Base-by-base conservation (phyloP, 1,284 basidiomycete genomes). In the Cutaneotrichosporon dermatis region DNA sequence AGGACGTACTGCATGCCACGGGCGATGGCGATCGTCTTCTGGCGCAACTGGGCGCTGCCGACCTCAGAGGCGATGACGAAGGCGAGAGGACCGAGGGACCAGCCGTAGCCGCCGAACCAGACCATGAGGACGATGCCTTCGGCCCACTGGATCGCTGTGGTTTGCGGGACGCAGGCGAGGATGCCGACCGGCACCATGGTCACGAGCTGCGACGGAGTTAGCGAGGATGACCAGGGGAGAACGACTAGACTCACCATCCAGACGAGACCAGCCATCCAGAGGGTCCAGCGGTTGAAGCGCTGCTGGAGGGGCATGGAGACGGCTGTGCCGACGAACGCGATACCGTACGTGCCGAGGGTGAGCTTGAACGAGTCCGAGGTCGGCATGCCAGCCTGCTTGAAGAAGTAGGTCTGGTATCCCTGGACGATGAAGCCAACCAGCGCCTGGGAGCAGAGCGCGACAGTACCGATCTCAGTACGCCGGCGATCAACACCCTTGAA, bases 1-100 rank as follows among this genome's bases (percentile, higher is more conserved):
- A 48, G 15, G 11, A 80, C 64, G 62, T 79, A 77, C 73, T 80
- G 82, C 7, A 69, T 62, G 59, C 76, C 77, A 37, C 81, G 73
- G n/a, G 66, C 61, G 10, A 82, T 71, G 2, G 78, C 80, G 67
- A 82, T 76, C 3, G 81, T 78, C 69, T 82, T 82, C 49, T 75
- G 71, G 50, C 80, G 71, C 4, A 80, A 70, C 37, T 79, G 76
- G 10, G 76, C 78, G 54, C 78, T 78, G 0, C 71, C 66, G 33
- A 76, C 70, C 61, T 80, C 79, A 13, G 76, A 76, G 33, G 79
- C 76, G 48, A 80, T 61, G 51, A 57, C 58, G 53, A 57, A 80
- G 58, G 76, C 55, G 13, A 34, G 16, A 8, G 53, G 40, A 9
- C 55, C 55, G 4, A 50, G 12, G 5, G 55, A 50, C 45, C 46